Evolutionary conservation across 768 basidiomycete genomes (phyloP), one percentile per base, ranked within the genome.

Genomic region (Lentinula sp.): DNA sequence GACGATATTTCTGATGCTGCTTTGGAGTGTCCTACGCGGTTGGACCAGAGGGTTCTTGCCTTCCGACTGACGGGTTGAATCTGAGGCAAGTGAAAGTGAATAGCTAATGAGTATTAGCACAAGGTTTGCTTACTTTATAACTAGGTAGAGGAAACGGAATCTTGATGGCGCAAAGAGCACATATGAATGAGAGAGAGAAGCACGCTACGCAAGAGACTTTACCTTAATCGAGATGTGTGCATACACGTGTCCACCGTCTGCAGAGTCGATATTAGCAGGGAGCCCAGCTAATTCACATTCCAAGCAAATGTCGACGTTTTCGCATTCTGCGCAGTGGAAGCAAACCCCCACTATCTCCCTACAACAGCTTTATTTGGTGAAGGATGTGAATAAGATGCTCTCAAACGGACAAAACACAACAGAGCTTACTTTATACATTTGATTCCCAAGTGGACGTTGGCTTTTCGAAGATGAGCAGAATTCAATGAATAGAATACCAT

Each of bases 171-270:
- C 1, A 34, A 35, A 31, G 42, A 40, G 28, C 2, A 35, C 60
- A 57, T 37, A 65, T 31, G 53, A 5, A 28, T 28, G 28, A 28
- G 28, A 4, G 28, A 28, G 28, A 4, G 28, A 28, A 28, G 28
- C 31, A 21, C 23, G n/a, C 34, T 31, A 5, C 11, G n/a, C 11
- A 16, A 31, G 5, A 60, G 50, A 31, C 37, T 61, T 50, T 62
- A 91, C 94, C 85, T 98, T 98, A 73, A 98, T 91, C 82, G 96
- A 84, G 65, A 96, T 94, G 68, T 98, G 95, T 1, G 90, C 88
- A 15, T 89, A 91, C 58, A 81, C 80, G 65, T 93, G 92, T 0
- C 89, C 91, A 4, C 85, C 88, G 43, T 91, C 88, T 0, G 82
- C 78, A 0, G 88, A 85, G 62, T 92, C 87, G 9, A 93, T 73